Evolutionary conservation across 768 basidiomycete species (phyloP).

Genomic region (Leccinum incarnatum): DNA sequence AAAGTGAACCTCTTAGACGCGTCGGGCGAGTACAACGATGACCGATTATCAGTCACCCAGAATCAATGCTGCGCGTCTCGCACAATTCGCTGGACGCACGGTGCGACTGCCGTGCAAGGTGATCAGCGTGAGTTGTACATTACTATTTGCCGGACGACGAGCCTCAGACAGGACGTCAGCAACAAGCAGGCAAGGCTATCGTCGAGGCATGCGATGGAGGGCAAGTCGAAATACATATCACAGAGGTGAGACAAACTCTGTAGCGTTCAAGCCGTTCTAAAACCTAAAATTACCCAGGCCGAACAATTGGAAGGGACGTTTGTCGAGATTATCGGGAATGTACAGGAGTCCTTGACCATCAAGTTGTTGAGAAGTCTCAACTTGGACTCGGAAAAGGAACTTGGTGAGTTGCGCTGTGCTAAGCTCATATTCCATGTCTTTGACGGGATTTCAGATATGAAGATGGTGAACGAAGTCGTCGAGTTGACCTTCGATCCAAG

Average conservation of each 20-base stretch:
- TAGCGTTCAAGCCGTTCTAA: background rate
- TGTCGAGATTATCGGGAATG: conserved; percentile 67
- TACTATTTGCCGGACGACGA: background rate
- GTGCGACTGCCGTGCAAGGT: conserved; percentile 64
- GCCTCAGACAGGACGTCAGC: conserved; percentile 20
- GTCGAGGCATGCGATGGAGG: conserved; percentile 70
- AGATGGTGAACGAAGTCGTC: conserved; percentile 58
- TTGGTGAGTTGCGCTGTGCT: conserved; percentile 48
- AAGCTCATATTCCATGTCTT: background rate
- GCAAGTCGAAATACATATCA: conserved; percentile 49
- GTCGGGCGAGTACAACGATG: conserved; percentile 14
- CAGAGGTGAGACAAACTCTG: conserved; percentile 33
- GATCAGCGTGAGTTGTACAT: conserved; percentile 41
- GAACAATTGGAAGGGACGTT: conserved; percentile 49
- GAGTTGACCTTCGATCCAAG: conserved; percentile 59
- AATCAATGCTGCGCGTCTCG: conserved; percentile 61
- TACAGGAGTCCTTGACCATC: conserved; percentile 51
- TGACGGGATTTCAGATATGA: conserved; percentile 44
- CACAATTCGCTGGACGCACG: conserved; percentile 48
- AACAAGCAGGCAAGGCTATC: conserved; percentile 44
- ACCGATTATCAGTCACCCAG: conserved; percentile 41
- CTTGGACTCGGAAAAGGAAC: conserved; percentile 49
- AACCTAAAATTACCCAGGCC: conserved; percentile 30
- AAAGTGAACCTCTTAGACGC: conserved; percentile 2
- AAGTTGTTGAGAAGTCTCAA: conserved; percentile 51